Percentiles rank a stretch among this genome's conserved stretches.
phyloP scores from a whole-genome alignment of 1,284 basidiomycete genomes.

The Leccinum colubrinum region DNA sequence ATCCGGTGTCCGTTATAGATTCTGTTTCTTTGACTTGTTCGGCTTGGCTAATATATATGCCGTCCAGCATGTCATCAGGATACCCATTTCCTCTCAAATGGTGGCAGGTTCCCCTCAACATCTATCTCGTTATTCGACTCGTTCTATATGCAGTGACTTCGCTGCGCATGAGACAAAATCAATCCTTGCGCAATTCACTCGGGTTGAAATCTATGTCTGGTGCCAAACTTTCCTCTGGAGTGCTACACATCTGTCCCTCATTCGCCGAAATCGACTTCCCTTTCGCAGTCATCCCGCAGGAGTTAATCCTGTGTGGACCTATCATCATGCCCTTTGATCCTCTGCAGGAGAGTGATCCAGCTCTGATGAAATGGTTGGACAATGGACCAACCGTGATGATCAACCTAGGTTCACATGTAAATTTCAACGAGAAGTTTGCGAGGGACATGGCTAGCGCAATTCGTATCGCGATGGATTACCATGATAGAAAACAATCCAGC shows the following conservation, averaged over 20 bases:
- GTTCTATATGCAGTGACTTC: neutral
- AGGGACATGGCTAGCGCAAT: conserved; percentile 13
- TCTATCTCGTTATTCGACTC: conserved; percentile 10
- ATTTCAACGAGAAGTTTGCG: neutral
- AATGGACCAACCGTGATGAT: conserved; percentile 14
- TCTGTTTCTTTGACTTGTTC: neutral
- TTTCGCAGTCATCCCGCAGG: neutral
- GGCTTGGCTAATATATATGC: neutral
- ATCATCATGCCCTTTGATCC: conserved; percentile 12
- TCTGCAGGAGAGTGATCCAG: conserved; percentile 10
- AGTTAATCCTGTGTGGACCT: conserved; percentile 7
- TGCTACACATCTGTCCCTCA: conserved; percentile 5
- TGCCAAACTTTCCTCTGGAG: conserved; percentile 2
- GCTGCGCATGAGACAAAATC: neutral
- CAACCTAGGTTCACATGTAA: conserved; percentile 5
- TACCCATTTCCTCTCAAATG: conserved; percentile 10
- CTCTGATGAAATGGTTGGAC: conserved; percentile 10
- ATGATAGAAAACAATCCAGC: neutral
- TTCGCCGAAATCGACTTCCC: conserved; percentile 1
- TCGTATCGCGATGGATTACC: conserved; percentile 8
- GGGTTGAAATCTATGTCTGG: neutral
- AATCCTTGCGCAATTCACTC: conserved; percentile 1
- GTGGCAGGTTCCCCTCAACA: conserved; percentile 14
- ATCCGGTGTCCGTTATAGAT: conserved; percentile 3
- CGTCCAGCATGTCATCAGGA: neutral